Percentiles rank a stretch among this genome's conserved stretches.
Conservation (phyloP, 805 yeast genomes). For the Zygosaccharomyces kombuchaensis region DNA sequence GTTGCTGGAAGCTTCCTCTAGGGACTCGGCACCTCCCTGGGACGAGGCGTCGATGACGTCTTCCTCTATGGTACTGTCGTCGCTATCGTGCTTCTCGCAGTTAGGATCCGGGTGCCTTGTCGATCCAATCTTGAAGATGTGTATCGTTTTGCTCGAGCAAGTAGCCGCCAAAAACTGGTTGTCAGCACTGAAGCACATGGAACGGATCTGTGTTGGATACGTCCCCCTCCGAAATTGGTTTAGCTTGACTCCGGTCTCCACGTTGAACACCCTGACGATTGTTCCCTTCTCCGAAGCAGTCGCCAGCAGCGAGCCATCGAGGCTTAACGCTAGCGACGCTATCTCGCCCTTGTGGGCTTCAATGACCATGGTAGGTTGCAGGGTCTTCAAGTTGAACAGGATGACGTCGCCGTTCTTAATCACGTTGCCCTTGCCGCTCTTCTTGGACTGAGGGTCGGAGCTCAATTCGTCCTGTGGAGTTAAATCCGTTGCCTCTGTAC, state of each 20-base stretch:
- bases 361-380: slow-evolving; percentile 63
- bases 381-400: slow-evolving; percentile 54
- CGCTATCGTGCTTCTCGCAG: slow-evolving; percentile 29
- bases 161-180: slow-evolving; percentile 74
- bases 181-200: slow-evolving; percentile 69
- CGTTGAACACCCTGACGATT: slow-evolving; percentile 63
- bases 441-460: slow-evolving; percentile 12
- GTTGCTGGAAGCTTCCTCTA: slow-evolving; percentile 13
- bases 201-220: slow-evolving; percentile 74
- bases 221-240: slow-evolving; percentile 77
- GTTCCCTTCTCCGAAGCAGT: slow-evolving; percentile 79
- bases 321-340: slow-evolving; percentile 59
- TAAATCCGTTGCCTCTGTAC: slow-evolving; percentile 34
- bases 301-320: slow-evolving; percentile 63
- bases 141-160: slow-evolving; percentile 88
- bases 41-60: slow-evolving; percentile 19
- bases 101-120: slow-evolving; percentile 6
- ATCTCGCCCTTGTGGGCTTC: slow-evolving; percentile 71
- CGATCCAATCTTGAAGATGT: slow-evolving; percentile 66
- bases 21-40: slow-evolving; percentile 6
- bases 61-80: slow-evolving; percentile 38
- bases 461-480: slow-evolving; percentile 3
- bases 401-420: slow-evolving; percentile 60
- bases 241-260: slow-evolving; percentile 56
- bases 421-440: slow-evolving; percentile 28